A percentile compares a stretch with the other conserved stretches of the same genome.
These are phyloP conservation scores for Sclerotinia borealis DNA, from an alignment of 2,329 filamentous ascomycete genomes.

Conservation along the genomic window DNA sequence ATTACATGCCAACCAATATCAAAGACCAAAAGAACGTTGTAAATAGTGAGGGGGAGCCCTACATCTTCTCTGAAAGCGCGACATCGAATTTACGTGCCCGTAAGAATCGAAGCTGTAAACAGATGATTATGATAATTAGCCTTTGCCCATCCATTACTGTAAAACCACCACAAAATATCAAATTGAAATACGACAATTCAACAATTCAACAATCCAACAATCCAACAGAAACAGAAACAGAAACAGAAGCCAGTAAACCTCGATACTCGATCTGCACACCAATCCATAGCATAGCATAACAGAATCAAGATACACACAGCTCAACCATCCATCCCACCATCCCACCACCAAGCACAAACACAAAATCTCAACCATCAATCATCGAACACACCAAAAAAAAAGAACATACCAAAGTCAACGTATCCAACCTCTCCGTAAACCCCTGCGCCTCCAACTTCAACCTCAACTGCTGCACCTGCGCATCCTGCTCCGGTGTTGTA, in stretches of 20 bases:
- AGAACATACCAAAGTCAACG: conserved; percentile 71
- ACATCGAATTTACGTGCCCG: conserved; percentile 95
- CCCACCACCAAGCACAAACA: too few species aligned
- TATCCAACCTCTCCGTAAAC: conserved; percentile 80
- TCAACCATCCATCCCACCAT: neutral
- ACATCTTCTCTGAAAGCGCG: conserved; percentile 80
- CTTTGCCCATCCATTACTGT: neutral
- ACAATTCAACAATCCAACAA: neutral
- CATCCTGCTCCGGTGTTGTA: conserved; percentile 81
- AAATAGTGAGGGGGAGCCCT: conserved; percentile 34
- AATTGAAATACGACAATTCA: too few species aligned
- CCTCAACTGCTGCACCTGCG: conserved; percentile 80
- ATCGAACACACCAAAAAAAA: neutral
- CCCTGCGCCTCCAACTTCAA: conserved; percentile 78
- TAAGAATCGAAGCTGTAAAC: conserved; percentile 70
- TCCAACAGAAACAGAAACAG: neutral
- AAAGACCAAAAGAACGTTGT: neutral
- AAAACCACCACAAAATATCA: neutral
- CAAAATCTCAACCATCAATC: neutral
- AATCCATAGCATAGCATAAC: too few species aligned
- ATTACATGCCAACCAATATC: neutral
- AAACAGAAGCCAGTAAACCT: neutral
- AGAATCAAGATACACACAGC: neutral
- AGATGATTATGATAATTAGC: conserved; percentile 1
- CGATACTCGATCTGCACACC: too few species aligned